These are phyloP conservation scores for Galerina marginata DNA, from an alignment of 768 basidiomycete genomes.

Conservation along the genomic window DNA sequence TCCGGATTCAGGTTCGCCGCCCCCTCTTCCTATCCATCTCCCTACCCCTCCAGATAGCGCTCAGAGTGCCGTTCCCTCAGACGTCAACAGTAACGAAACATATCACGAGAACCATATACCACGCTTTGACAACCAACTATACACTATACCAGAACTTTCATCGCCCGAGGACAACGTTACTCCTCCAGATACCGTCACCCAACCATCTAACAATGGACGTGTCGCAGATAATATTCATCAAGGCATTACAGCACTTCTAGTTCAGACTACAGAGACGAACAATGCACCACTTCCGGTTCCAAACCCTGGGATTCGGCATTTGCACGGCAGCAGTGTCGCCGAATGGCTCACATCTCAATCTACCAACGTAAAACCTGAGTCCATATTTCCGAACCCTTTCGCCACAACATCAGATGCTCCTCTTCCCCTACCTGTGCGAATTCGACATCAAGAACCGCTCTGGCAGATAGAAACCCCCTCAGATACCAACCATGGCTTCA, in stretches of 20 bases:
- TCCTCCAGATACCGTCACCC: conserved; percentile 11
- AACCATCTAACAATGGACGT: not conserved
- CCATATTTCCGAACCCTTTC: conserved; percentile 27
- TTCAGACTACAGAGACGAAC: conserved; percentile 5
- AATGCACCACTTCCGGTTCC: conserved; percentile 25
- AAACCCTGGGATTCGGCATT: conserved; percentile 21
- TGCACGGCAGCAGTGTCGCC: conserved; percentile 14
- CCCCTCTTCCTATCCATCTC: conserved; percentile 32
- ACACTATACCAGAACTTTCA: conserved; percentile 36
- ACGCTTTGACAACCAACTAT: conserved; percentile 30
- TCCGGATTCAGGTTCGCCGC: conserved; percentile 31
- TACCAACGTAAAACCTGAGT: conserved; percentile 15
- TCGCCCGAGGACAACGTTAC: conserved; percentile 27
- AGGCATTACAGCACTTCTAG: not conserved
- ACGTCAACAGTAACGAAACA: conserved; percentile 24
- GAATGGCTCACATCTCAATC: conserved; percentile 25
- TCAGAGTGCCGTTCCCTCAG: conserved; percentile 31
- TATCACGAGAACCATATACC: conserved; percentile 23
- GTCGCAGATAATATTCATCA: not conserved
- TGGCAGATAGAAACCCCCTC: conserved; percentile 22
- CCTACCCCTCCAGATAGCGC: conserved; percentile 45
- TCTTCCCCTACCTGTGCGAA: conserved; percentile 22
- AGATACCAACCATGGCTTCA: conserved; percentile 9
- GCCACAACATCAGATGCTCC: conserved; percentile 16
- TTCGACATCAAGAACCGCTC: conserved; percentile 22